Percentiles rank a stretch among this genome's conserved stretches.
phyloP scores from a whole-genome alignment of 2,329 filamentous ascomycete species.

The Juglanconis sp. region DNA sequence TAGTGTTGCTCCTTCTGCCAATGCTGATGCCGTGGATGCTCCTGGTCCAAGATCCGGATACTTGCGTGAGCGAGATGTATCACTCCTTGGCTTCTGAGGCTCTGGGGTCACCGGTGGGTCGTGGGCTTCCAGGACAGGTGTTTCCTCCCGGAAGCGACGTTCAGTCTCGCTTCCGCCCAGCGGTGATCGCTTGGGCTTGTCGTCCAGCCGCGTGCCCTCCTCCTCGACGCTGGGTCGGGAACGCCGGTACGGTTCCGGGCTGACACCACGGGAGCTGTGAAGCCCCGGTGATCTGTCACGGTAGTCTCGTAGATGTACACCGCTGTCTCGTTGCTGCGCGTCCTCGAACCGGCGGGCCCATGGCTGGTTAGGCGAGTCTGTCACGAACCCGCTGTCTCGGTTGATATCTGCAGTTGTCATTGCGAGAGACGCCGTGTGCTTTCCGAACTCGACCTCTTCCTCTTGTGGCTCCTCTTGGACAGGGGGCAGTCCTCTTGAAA shows the following conservation, averaged over 20 bases:
- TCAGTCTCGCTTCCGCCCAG: conserved; percentile 2
- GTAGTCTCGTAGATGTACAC: conserved; percentile 52
- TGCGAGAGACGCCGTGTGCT: conserved; percentile 20
- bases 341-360: conserved; percentile 32
- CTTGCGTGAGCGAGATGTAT: conserved; percentile 22
- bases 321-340: conserved; percentile 50
- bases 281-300: conserved; percentile 29
- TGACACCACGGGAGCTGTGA: conserved; percentile 19
- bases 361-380: conserved; percentile 40
- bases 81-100: conserved; percentile 38
- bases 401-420: conserved; percentile 34
- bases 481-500: conserved; percentile 45
- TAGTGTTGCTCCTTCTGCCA: conserved; percentile 34
- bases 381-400: conserved; percentile 48
- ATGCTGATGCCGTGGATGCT: conserved; percentile 19
- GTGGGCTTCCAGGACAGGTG: conserved; percentile 33
- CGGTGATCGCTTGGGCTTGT: conserved; percentile 5
- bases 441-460: conserved; percentile 35
- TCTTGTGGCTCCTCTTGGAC: conserved; percentile 52
- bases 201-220: conserved; percentile 5
- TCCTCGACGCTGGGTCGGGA: conserved; percentile 14
- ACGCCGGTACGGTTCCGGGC: conserved; percentile 15
- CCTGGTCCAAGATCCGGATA: conserved; percentile 28
- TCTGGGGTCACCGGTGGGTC: conserved; percentile 42
- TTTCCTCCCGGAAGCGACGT: conserved; percentile 21